Evolutionary conservation across 192 early-diverging fungal genomes (phyloP), one percentile per base, ranked within the genome.

Genomic region (Thoreauomyces humboldtii): DNA sequence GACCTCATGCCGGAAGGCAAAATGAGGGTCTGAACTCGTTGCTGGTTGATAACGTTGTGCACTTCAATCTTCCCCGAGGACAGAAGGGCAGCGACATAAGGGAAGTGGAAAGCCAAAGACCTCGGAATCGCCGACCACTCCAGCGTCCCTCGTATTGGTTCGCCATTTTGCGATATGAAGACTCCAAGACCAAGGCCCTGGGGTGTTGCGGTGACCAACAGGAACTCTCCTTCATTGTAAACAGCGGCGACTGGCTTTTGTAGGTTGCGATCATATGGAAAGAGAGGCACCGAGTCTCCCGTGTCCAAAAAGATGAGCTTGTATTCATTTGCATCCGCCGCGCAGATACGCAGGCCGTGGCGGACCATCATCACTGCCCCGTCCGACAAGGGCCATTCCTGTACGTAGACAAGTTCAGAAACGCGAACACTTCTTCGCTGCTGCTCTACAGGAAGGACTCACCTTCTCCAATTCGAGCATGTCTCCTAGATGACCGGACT

Each of bases 31-130:
- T 89, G 86, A 6, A 92, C 67, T 6, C 74, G 71, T 28, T 78
- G 65, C 57, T 90, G 90, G 38, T 84, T 83, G 50, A 84, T 36
- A 11, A 90, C 65, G 63, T 90, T 88, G 72, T 93, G 92, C 17
- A 93, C 67, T 69, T 92, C 84, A n/a, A 93, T 72, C 0, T 75
- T 73, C 19, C 86, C 79, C 61, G 85, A 89, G 17, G 74, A 61
- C 21, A 93, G 72, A 2, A 93, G 72, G 0, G 90, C 84, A 0
- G 85, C 74, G 1, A 87, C 81, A 42, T 91, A 91, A 0, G 92
- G 92, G 59, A 79, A 89, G 50, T 93, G 89, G 19, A 91, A 88
- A 19, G 81, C 80, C 19, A 83, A 55, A 1, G 81, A 77, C 46
- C 71, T 78, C 2, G 82, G 82, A 0, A 81, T 41, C 6, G 75